Conservation (phyloP, 2,329 filamentous ascomycete species). For the Fusarium sarcochroum region DNA sequence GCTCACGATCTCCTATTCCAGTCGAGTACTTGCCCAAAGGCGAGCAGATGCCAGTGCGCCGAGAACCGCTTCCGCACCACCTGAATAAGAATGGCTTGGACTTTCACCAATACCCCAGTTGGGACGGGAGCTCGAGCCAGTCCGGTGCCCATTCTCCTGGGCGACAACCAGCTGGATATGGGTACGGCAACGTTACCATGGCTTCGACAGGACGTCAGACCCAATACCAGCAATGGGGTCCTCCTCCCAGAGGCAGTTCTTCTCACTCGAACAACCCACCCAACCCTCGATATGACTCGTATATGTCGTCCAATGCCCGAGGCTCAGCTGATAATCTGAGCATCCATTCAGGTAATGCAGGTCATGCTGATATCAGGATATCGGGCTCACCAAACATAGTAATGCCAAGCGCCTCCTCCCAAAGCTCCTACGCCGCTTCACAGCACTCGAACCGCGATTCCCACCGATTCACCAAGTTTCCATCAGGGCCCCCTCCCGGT, state of each 20-base stretch:
- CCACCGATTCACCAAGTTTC: conserved; percentile 70
- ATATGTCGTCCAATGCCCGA: conserved; percentile 70
- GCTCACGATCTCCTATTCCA: conserved; percentile 77
- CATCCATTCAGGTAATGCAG: conserved; percentile 69
- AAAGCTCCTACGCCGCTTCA: conserved; percentile 66
- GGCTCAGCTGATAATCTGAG: conserved; percentile 69
- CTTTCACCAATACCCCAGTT: conserved; percentile 89
- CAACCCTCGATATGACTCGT: conserved; percentile 76
- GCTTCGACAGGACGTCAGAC: conserved; percentile 79
- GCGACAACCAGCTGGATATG: conserved; percentile 67
- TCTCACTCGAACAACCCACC: conserved; percentile 63
- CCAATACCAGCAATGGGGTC: conserved; percentile 84
- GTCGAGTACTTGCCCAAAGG: conserved; percentile 80
- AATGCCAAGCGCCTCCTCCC: conserved; percentile 69
- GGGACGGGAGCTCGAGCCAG: conserved; percentile 68
- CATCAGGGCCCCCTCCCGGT: conserved; percentile 52
- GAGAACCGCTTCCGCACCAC: conserved; percentile 85
- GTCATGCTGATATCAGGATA: conserved; percentile 57
- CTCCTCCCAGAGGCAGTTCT: conserved; percentile 64
- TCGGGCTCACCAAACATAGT: conserved; percentile 58
- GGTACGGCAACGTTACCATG: conserved; percentile 75
- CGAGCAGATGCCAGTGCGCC: conserved; percentile 73
- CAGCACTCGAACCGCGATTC: conserved; percentile 59
- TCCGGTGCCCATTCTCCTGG: conserved; percentile 70
- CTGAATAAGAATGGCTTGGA: conserved; percentile 83